A percentile compares a stretch with the other conserved stretches of the same genome.
Evolutionary conservation across 1,284 basidiomycete species (phyloP).

Genomic region (Apiotrichum siamense): DNA sequence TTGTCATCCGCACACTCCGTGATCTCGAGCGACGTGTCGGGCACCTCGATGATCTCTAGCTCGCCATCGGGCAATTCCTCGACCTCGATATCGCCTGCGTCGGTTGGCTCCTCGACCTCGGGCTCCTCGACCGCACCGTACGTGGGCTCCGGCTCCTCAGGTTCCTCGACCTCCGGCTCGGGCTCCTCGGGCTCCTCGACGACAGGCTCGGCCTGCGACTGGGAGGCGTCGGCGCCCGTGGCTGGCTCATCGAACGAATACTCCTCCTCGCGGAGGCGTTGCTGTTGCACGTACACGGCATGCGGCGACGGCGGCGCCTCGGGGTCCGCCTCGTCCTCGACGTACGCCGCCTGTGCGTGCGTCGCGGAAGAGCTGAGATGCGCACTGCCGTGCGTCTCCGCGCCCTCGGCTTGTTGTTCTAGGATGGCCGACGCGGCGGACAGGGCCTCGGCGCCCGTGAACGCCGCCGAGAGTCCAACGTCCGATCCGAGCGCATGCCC

Average conservation of each 20-base stretch:
- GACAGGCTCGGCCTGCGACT: not conserved
- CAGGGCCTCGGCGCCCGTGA: not conserved
- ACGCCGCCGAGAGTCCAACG: too few relatives aligned
- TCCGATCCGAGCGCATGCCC: too few relatives aligned
- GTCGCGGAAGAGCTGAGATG: not conserved
- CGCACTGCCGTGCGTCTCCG: too few relatives aligned
- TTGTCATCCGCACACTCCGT: not conserved
- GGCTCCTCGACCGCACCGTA: not conserved
- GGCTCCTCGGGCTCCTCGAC: not conserved
- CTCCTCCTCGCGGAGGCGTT: not conserved
- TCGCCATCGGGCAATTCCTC: not conserved
- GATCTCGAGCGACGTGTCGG: not conserved
- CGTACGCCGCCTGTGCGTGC: too few relatives aligned
- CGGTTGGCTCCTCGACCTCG: not conserved
- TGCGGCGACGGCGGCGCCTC: not conserved
- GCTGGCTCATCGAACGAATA: not conserved
- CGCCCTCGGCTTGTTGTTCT: too few relatives aligned
- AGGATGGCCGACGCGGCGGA: too few relatives aligned
- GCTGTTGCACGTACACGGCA: too few relatives aligned
- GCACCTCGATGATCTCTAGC: not conserved
- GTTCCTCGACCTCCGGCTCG: not conserved
- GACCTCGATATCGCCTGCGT: not conserved
- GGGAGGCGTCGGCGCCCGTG: too few relatives aligned
- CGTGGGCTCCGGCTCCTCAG: not conserved
- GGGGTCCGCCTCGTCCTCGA: constrained; percentile 1